phyloP scores from a whole-genome alignment of 2,329 filamentous ascomycete genomes.

The Xylaria sp. region DNA sequence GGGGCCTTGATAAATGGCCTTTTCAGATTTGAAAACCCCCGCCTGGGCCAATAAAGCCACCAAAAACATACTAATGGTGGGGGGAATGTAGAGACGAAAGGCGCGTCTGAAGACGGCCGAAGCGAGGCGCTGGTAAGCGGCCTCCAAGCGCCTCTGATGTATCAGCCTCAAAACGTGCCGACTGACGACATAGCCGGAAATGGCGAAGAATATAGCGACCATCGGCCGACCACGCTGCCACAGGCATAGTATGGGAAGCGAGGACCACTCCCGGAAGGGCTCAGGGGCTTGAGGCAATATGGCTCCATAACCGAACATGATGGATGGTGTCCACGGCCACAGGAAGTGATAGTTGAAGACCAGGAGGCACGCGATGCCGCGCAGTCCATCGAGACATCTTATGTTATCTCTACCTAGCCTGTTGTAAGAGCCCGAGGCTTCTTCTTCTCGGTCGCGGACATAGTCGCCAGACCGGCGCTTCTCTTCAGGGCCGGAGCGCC shows the following conservation, averaged over 20 bases:
- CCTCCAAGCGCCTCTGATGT: conserved; percentile 51
- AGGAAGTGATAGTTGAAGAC: conserved; percentile 58
- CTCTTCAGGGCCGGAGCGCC: conserved; percentile 9
- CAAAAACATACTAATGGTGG: conserved; percentile 55
- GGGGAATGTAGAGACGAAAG: conserved; percentile 55
- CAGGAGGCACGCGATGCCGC: conserved; percentile 56
- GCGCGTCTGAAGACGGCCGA: conserved; percentile 54
- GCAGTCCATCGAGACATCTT: conserved; percentile 54
- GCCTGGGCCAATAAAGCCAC: conserved; percentile 54
- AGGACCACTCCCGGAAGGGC: conserved; percentile 49
- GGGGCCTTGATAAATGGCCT: conserved; percentile 52
- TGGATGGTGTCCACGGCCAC: conserved; percentile 55
- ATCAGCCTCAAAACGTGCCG: conserved; percentile 54
- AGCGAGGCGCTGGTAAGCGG: conserved; percentile 52
- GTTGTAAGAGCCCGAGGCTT: background rate
- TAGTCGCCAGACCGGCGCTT: conserved; percentile 18
- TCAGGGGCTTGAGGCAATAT: conserved; percentile 52
- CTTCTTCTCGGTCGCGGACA: conserved; percentile 11
- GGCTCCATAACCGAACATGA: conserved; percentile 56
- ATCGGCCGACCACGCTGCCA: conserved; percentile 55
- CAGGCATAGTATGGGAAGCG: conserved; percentile 55
- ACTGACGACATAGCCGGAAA: conserved; percentile 57
- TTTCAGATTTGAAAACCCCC: conserved; percentile 53
- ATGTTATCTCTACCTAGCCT: conserved; percentile 50
- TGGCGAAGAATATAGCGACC: conserved; percentile 58